phyloP scores from a whole-genome alignment of 257 asterid species.

The Scutellaria galericulata region DNA sequence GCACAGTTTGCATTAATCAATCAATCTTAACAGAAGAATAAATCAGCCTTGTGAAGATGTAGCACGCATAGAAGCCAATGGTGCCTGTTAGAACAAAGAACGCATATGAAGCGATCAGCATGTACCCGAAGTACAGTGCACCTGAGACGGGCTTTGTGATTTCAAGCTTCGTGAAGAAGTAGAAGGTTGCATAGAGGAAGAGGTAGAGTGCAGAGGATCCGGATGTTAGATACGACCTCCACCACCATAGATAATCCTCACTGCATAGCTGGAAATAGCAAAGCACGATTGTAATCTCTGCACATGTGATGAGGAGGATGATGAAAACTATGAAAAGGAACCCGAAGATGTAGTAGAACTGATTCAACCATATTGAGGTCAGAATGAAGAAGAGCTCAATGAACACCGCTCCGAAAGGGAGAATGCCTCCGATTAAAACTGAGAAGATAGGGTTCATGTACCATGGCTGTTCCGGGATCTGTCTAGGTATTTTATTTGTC shows the following conservation, averaged over 20 bases:
- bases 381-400: constrained; percentile 83
- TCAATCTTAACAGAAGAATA: constrained; percentile 90
- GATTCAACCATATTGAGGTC: constrained; percentile 85
- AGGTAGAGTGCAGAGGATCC: constrained; percentile 78
- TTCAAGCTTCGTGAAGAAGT: constrained; percentile 82
- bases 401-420: constrained; percentile 80
- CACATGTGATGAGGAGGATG: constrained; percentile 78
- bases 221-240: constrained; percentile 76
- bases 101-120: constrained; percentile 73
- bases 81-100: constrained; percentile 77
- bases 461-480: constrained; percentile 83
- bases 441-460: constrained; percentile 70
- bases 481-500: constrained; percentile 74
- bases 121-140: constrained; percentile 77
- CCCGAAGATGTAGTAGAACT: constrained; percentile 87
- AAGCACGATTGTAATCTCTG: constrained; percentile 71
- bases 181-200: constrained; percentile 78
- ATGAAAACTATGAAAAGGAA: constrained; percentile 77
- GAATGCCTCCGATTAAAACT: constrained; percentile 71
- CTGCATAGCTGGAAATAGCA: constrained; percentile 89
- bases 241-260: constrained; percentile 86
- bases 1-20: constrained; percentile 35
- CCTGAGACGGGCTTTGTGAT: constrained; percentile 77
- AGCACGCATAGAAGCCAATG: constrained; percentile 79
- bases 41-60: constrained; percentile 79